These are phyloP conservation scores for Solanum etuberosum DNA, from an alignment of 257 asterid genomes.

Conservation along the genomic window DNA sequence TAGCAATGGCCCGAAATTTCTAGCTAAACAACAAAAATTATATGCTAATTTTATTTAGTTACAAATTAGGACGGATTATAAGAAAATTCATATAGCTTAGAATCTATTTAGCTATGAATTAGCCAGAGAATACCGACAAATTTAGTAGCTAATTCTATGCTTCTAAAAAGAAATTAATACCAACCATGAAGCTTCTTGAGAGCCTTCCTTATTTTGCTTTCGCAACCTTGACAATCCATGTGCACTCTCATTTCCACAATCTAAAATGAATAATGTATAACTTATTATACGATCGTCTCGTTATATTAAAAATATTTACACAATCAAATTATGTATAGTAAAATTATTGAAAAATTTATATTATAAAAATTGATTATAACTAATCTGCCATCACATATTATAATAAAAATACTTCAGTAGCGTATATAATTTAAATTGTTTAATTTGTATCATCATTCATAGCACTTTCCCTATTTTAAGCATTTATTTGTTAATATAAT, in stretches of 20 bases:
- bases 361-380: neutral
- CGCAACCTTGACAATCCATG: slow-evolving; percentile 85
- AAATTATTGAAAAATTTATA: neutral
- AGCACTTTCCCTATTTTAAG: neutral
- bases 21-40: neutral
- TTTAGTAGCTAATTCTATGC: neutral
- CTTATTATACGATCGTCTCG: neutral
- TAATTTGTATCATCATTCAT: neutral
- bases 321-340: neutral
- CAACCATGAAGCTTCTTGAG: slow-evolving; percentile 45
- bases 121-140: neutral
- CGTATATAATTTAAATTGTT: neutral
- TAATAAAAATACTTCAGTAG: neutral
- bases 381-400: neutral
- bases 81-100: no score
- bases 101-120: neutral
- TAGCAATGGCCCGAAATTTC: neutral
- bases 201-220: slow-evolving; percentile 46
- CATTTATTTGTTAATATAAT: neutral
- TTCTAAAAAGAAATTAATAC: neutral
- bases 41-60: neutral
- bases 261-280: slow-evolving; percentile 15
- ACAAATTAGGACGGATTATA: neutral
- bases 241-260: slow-evolving; percentile 77
- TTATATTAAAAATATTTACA: neutral